Percentiles rank a stretch among this genome's conserved stretches.
These are phyloP conservation scores for Calonectria naviculata DNA, from an alignment of 2,329 filamentous ascomycete species.

Conservation along the genomic window DNA sequence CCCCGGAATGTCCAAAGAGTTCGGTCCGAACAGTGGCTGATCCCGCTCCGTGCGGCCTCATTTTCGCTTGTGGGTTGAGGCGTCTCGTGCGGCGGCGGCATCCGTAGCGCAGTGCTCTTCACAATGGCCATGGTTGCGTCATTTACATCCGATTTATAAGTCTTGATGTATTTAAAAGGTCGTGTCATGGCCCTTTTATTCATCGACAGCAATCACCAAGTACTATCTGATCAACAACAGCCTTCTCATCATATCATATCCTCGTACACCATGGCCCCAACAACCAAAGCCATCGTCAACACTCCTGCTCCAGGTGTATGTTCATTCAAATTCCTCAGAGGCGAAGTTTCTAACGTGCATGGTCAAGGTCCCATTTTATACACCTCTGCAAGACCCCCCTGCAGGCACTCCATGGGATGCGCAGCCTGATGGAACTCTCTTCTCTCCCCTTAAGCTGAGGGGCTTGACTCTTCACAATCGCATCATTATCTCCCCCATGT, in stretches of 20 bases:
- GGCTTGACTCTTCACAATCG: constrained; percentile 57
- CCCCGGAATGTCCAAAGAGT: too few relatives aligned
- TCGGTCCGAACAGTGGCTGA: too few relatives aligned
- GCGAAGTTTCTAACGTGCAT: not conserved
- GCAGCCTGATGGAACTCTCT: constrained; percentile 45
- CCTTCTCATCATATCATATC: too few relatives aligned
- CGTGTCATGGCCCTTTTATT: not conserved
- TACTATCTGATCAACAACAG: not conserved
- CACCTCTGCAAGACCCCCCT: constrained; percentile 35
- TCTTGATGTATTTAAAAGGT: not conserved
- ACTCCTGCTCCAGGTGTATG: constrained; percentile 29
- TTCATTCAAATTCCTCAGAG: not conserved
- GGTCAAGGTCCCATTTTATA: constrained; percentile 36
- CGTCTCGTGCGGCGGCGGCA: not conserved
- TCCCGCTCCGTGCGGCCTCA: too few relatives aligned
- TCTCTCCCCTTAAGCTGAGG: constrained; percentile 56
- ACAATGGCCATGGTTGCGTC: not conserved
- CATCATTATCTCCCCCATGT: constrained; percentile 59
- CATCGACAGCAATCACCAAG: not conserved
- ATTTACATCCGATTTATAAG: not conserved
- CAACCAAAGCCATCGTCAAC: constrained; percentile 28
- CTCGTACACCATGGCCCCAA: constrained; percentile 10
- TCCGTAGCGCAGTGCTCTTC: too few relatives aligned
- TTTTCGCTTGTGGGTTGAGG: too few relatives aligned
- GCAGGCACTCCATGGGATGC: constrained; percentile 37